A percentile compares a stretch with the other conserved stretches of the same genome.
These are phyloP conservation scores for Catharanthus roseus DNA, from an alignment of 257 asterid genomes.

Conservation along the genomic window DNA sequence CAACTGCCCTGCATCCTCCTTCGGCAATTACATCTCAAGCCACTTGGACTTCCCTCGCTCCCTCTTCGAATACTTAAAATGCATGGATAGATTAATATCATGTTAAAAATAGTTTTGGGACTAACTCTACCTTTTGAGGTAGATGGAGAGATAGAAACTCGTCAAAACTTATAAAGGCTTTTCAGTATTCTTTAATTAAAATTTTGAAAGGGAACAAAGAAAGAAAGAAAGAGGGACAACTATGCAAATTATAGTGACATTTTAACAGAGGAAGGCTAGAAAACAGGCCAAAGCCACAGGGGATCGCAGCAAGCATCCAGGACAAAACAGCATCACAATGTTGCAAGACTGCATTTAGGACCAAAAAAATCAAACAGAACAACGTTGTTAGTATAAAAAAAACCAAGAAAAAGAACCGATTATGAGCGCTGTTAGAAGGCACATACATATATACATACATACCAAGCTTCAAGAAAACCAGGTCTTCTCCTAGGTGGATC, in stretches of 20 bases:
- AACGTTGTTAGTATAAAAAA: too few relatives aligned
- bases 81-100: too few relatives aligned
- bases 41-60: not conserved
- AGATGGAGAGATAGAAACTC: too few relatives aligned
- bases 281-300: conserved; percentile 7
- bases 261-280: not conserved
- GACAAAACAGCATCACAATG: conserved; percentile 65
- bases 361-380: not conserved
- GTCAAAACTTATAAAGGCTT: too few relatives aligned
- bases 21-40: not conserved
- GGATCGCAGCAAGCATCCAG: conserved; percentile 56
- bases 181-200: too few relatives aligned
- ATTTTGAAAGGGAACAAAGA: too few relatives aligned
- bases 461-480: conserved; percentile 14
- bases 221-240: not conserved
- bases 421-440: too few relatives aligned
- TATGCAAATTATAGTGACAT: not conserved
- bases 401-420: too few relatives aligned
- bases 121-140: too few relatives aligned
- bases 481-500: conserved; percentile 9
- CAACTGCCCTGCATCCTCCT: not conserved
- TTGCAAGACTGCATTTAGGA: conserved; percentile 12
- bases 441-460: too few relatives aligned
- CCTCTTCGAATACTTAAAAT: too few relatives aligned
- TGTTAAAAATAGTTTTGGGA: too few relatives aligned